Evolutionary conservation across 495 filamentous ascomycete genomes (phyloP), one percentile per base, ranked within the genome.

Genomic region (Pyronema domesticum): DNA sequence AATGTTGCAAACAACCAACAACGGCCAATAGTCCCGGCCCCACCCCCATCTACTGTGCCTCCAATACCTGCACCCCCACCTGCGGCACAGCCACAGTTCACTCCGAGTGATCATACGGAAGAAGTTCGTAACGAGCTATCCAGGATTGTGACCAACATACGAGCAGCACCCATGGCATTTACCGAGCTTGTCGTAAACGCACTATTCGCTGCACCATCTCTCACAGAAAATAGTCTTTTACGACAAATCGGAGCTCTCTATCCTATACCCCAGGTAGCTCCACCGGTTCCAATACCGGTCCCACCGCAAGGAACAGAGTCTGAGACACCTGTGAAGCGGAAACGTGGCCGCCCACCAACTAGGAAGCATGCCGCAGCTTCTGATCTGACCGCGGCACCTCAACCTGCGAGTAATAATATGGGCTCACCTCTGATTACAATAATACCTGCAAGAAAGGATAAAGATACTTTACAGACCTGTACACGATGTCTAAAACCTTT

Each of bases 111-210:
- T 1, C 58, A 64, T 48, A 61, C 62, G 5, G 57, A 64, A 30
- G 60, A 64, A 35, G 57, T 61, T 33, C 57, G 64, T 36, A 64
- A 58, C 55, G 61, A 64, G 36, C 61, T 64, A 44, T 60, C 61
- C 13, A 55, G 62, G 10, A 56, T 64, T 19, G 46, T 64, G 34
- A 52, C 40, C 9, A 57, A 60, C 15, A 60, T 64, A 40, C 62
- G 58, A 37, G 54, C 60, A 33, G 56, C 52, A 17, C 51, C 62
- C 13, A 30, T 57, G 7, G 61, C 55, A 3, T 55, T 64, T 35
- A 51, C 63, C 30, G 47, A 50, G 6, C 42, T 46, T 11, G 61
- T 64, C 17, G 48, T 55, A 33, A 61, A 60, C 9, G 62, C 62
- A 33, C 43, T 64, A n/a, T 53, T 64, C 33, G 57, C 59, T 37